Evolutionary conservation across 768 basidiomycete genomes (phyloP).

Genomic region (Clavaria fumosa): DNA sequence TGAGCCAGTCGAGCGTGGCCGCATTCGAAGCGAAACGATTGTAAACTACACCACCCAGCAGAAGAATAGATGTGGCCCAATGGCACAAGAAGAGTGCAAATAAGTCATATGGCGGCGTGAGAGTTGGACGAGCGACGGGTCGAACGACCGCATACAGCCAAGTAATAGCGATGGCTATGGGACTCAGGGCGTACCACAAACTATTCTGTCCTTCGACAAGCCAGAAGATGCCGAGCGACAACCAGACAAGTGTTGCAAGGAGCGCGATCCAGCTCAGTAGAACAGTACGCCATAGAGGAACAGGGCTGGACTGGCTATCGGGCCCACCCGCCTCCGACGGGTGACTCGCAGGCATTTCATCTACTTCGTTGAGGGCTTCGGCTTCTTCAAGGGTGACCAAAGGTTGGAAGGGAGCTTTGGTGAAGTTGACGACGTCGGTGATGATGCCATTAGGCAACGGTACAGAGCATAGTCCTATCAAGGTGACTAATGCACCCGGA

Average conservation of each 20-base stretch:
- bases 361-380: constrained; percentile 27
- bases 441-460: no score
- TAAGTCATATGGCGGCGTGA: constrained; percentile 50
- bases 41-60: constrained; percentile 40
- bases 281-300: constrained; percentile 46
- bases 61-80: constrained; percentile 28
- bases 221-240: constrained; percentile 40
- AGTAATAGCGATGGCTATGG: constrained; percentile 25
- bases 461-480: no score
- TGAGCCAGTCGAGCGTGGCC: constrained; percentile 14
- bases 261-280: constrained; percentile 43
- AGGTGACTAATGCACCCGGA: no score
- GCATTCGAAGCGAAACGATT: no score
- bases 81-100: constrained; percentile 41
- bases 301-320: constrained; percentile 13
- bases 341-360: constrained; percentile 11
- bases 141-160: constrained; percentile 57
- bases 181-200: constrained; percentile 20
- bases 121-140: constrained; percentile 33
- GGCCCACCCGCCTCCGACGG: constrained; percentile 12
- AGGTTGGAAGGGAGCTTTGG: constrained; percentile 21
- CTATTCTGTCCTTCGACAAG: constrained; percentile 19
- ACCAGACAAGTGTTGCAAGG: constrained; percentile 40
- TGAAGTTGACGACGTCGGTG: no score
- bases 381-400: constrained; percentile 43